phyloP scores from a whole-genome alignment of 257 asterid species.

The Solanum lycopersicoides region DNA sequence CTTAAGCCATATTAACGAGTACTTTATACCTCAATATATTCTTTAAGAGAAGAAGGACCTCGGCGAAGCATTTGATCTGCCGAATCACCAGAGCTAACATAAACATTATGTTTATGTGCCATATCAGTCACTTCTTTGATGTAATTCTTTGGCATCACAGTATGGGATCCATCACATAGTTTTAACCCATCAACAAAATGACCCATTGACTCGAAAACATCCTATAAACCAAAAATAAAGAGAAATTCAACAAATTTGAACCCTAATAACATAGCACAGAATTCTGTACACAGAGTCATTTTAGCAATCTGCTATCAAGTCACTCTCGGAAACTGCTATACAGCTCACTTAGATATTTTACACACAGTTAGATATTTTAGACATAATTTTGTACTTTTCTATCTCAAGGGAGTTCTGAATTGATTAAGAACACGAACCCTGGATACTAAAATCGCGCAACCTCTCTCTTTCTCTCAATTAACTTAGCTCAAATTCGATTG shows the following conservation, averaged over 20 bases:
- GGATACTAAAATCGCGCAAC: neutral
- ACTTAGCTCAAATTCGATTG: neutral
- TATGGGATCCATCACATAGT: constrained; percentile 74
- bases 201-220: constrained; percentile 75
- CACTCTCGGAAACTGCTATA: neutral
- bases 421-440: neutral
- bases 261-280: neutral
- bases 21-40: constrained; percentile 47
- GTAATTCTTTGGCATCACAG: constrained; percentile 52
- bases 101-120: constrained; percentile 76
- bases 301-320: neutral
- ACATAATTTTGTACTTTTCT: neutral
- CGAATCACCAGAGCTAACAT: constrained; percentile 80
- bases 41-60: constrained; percentile 69
- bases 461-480: neutral
- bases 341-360: neutral
- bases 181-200: constrained; percentile 85
- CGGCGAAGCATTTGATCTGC: constrained; percentile 48
- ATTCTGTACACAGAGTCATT: neutral
- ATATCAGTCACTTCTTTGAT: constrained; percentile 58
- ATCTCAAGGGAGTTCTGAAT: neutral
- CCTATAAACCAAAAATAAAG: constrained; percentile 25
- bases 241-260: neutral
- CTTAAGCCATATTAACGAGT: neutral
- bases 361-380: neutral